Percentiles rank a stretch among this genome's conserved stretches.
Evolutionary conservation across 257 asterid genomes (phyloP).

Genomic region (Scutellaria galericulata): DNA sequence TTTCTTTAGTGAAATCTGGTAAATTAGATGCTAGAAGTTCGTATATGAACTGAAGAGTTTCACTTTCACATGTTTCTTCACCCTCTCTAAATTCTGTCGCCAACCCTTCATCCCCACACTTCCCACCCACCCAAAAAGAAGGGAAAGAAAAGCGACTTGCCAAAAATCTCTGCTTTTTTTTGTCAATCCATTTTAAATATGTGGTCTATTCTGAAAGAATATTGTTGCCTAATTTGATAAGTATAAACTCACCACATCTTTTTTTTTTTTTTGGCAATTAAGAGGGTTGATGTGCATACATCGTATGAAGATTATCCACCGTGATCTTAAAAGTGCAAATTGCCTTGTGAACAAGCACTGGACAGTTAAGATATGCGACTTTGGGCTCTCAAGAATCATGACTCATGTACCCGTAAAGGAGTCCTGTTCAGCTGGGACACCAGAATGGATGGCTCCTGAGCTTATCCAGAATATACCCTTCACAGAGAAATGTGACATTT

Average conservation of each 20-base stretch:
- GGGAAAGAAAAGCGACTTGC: not conserved
- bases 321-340: slow-evolving; percentile 91
- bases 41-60: not conserved
- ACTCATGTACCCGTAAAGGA: slow-evolving; percentile 62
- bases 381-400: slow-evolving; percentile 93
- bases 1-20: not conserved
- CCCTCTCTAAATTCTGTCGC: not conserved
- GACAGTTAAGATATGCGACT: slow-evolving; percentile 94
- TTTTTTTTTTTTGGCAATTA: slow-evolving; percentile 36
- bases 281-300: slow-evolving; percentile 99
- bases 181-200: not conserved
- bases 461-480: slow-evolving; percentile 86
- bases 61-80: not conserved
- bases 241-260: slow-evolving; percentile 24
- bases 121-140: not conserved
- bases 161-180: not conserved
- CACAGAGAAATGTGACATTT: slow-evolving; percentile 95
- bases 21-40: not conserved
- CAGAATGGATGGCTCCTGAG: slow-evolving; percentile 99
- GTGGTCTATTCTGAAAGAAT: not conserved
- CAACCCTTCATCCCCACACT: not conserved
- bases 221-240: not conserved
- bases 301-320: slow-evolving; percentile 93
- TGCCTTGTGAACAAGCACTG: slow-evolving; percentile 94
- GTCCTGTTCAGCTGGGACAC: slow-evolving; percentile 93